phyloP scores from a whole-genome alignment of 257 asterid genomes.

The Gynochthodes officinalis region DNA sequence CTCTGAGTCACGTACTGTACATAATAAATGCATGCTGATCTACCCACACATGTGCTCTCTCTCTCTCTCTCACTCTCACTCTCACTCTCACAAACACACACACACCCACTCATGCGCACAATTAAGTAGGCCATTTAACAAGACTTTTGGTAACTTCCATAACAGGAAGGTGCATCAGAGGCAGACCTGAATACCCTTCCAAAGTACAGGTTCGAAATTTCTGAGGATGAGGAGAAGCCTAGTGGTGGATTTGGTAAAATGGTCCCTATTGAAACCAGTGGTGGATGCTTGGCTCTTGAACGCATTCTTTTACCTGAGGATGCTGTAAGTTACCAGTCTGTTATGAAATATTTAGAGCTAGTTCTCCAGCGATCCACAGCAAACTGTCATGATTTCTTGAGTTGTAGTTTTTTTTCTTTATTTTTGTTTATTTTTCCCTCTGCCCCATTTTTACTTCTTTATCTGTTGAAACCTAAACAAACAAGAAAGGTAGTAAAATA shows the following conservation, averaged over 20 bases:
- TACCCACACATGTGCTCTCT: background rate
- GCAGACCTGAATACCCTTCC: slow-evolving; percentile 85
- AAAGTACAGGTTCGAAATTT: slow-evolving; percentile 61
- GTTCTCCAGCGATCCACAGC: background rate
- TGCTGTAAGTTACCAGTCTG: slow-evolving; percentile 58
- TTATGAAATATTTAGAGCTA: background rate
- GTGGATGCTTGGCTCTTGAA: slow-evolving; percentile 56
- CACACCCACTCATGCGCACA: too few relatives aligned
- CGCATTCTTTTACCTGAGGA: slow-evolving; percentile 81
- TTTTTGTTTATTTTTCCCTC: background rate
- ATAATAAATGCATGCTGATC: background rate
- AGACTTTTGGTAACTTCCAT: background rate
- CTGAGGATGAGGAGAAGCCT: slow-evolving; percentile 55
- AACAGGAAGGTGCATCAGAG: slow-evolving; percentile 97
- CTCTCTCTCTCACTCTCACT: background rate
- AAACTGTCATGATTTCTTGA: background rate
- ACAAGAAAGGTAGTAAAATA: background rate
- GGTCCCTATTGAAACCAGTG: slow-evolving; percentile 70
- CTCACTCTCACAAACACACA: background rate
- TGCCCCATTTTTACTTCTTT: too few relatives aligned
- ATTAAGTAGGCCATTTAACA: background rate
- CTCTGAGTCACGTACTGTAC: background rate
- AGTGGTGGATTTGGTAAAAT: slow-evolving; percentile 66
- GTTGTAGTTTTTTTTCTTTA: background rate
- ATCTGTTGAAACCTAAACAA: background rate